Base-by-base conservation (phyloP, 163 green algal genomes). In the Scenedesmus sp. region DNA sequence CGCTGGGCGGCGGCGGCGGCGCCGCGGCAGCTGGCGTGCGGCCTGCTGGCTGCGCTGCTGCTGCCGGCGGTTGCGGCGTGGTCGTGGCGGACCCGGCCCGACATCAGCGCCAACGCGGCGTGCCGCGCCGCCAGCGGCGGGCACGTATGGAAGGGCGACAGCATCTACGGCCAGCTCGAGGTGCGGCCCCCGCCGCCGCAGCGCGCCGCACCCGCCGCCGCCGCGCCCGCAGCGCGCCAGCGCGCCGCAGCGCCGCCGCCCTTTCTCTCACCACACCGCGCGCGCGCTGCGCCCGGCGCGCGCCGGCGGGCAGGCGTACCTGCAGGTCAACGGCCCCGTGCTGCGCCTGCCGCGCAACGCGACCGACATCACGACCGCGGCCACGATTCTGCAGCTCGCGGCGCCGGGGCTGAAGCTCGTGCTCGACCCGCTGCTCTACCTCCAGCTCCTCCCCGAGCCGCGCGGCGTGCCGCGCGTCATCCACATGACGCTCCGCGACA, bases 401-500 rank as follows among this genome's bases (percentile, higher is more conserved):
- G 34, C 58, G 14, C 71, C 71, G 1, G 58, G 63, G 11, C 29
- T 63, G 1, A 28, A 48, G 44, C 42, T 80, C 15, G 58, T 80
- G 7, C 22, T 80, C 26, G 71, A 80, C 33, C 71, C 71, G 10
- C 45, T 80, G 44, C 31, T 80, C 18, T 80, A 80, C 71, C 45
- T 80, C 4, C 24, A 31, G 26, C 5, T 26, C 1, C 58, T 57
- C 4, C 17, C 24, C 5, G 18, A 71, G 13, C 31, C 58, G 6
- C 1, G 6, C 7, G 60, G 58, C 45, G 71, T 80, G n/a, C 71
- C 71, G 18, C 57, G 45, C 9, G 34, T 81, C 2, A 74, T 81
- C 33, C 74, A 81, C 58, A 81, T 81, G 74, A 81, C 74, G 11
- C 47, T 81, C 47, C 48, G 34, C 36, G 36, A 66, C 63, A 81